Base-by-base conservation (phyloP, 1,139 yeast species). In the Nakaseomyces bracarensis region DNA sequence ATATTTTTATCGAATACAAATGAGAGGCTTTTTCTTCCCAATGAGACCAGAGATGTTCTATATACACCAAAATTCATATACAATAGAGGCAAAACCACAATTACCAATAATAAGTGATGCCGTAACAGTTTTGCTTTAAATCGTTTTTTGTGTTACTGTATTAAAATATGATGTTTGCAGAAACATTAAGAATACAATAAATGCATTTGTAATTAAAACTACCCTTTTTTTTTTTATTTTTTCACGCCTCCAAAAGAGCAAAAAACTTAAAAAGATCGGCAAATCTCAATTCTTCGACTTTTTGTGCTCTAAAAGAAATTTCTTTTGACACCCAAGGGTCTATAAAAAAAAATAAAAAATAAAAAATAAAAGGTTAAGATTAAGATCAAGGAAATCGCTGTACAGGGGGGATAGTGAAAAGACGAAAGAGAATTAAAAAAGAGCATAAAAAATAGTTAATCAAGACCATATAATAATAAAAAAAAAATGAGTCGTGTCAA, bases 401-500 rank as follows among this genome's bases (percentile, higher is more conserved):
- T n/a, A n/a, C n/a, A n/a, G n/a, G 10, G 25, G 9, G 7, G 25
- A 7, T 22, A 7, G 25, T 22, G 7, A 10, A 22, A 22, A 22
- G 25, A 10, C 7, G 10, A 22, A 10, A 10, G 10, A 22, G 25
- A n/a, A n/a, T 13, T 10, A 26, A 26, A 26, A n/a, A n/a, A 9
- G 14, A 26, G 9, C 7, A 26, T 20, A 9, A 4, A 11, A 7
- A 21, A 43, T 26, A 26, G 14, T n/a, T 25, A 10, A 13, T 7
- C 5, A 4, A 27, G 30, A 5, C 10, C 13, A 6, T 11, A 2
- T 11, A 26, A 26, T 2, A 28, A 2, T 14, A 14, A 13, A 4
- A 7, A 11, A 30, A 21, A 42, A n/a, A 63, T 65, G 67, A 51
- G 63, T 19, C 56, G 70, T 52, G 40, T 64, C 6, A 64, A 60